These are phyloP conservation scores for Calonectria fujianensis DNA, from an alignment of 2,329 filamentous ascomycete genomes.

Conservation along the genomic window DNA sequence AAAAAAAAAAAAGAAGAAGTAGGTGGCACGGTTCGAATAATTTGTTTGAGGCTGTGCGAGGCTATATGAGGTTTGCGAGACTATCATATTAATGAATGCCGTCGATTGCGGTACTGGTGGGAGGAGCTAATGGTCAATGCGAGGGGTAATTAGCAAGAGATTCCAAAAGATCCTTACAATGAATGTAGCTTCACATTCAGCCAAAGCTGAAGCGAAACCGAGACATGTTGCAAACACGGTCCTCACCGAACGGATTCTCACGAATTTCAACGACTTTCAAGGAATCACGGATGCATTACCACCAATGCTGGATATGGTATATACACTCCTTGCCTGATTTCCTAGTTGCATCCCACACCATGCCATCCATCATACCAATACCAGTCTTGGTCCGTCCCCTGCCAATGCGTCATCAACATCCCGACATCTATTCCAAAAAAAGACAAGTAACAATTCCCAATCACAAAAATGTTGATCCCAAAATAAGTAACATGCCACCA, in stretches of 20 bases:
- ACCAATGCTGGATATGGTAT: conserved; percentile 46
- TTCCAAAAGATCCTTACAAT: conserved; percentile 20
- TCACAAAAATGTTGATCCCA: conserved; percentile 14
- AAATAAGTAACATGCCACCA: conserved; percentile 37
- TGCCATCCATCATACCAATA: conserved; percentile 31
- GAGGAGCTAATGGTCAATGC: conserved; percentile 25
- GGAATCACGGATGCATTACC: conserved; percentile 45
- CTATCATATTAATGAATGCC: conserved; percentile 31
- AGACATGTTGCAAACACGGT: conserved; percentile 11
- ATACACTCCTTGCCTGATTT: conserved; percentile 43
- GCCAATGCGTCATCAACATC: conserved; percentile 31
- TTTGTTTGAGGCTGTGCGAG: conserved; percentile 28
- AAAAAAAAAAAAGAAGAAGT: not conserved
- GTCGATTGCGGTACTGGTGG: conserved; percentile 8
- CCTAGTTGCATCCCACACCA: conserved; percentile 25
- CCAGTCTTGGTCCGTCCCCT: conserved; percentile 24
- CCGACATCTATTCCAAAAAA: conserved; percentile 30
- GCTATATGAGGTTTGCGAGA: conserved; percentile 9
- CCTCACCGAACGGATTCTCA: conserved; percentile 11
- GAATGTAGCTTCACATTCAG: not conserved
- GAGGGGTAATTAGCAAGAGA: conserved; percentile 30
- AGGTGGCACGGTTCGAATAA: conserved; percentile 39
- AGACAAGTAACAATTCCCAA: conserved; percentile 25
- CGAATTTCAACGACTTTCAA: conserved; percentile 30
- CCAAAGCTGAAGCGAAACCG: not conserved